Evolutionary conservation across 1,284 basidiomycete species (phyloP), one percentile per base, ranked within the genome.

Genomic region (Wallemia mellicola): DNA sequence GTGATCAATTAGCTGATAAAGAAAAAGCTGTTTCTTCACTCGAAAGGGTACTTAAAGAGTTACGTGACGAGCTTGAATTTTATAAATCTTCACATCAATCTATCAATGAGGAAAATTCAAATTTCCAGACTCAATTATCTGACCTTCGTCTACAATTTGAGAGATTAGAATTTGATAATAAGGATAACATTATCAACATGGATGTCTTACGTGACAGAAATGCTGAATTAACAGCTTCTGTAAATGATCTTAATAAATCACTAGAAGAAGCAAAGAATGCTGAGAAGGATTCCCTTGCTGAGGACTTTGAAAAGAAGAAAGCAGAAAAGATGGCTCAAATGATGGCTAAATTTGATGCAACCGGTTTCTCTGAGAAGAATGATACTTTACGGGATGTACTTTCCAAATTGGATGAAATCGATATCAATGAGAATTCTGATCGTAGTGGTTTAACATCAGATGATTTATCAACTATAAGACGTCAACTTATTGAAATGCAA

Each of bases 281-380:
- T 27, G 84, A 89, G 70, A 88, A 86, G 73, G 86, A 91, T 65
- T 76, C 81, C 15, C 81, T 80, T 28, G 78, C 80, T 25, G 92
- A 95, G 70, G 92, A 92, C 68, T 96, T 94, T 74, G 92, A 98
- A 75, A 92, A 88, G 75, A 81, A 87, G 71, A 98, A 96, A 72
- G 89, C 94, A 67, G 92, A 96, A 73, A 94, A 94, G 77, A 88
- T 99, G 83, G 89, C 86, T n/a, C 76, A 92, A 64, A 94, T 99
- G 88, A 95, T 99, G 91, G 87, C 91, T 62, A 92, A 94, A 71
- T 94, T 98, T 67, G 91, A 91, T 73, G 79, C 83, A 65, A 84
- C 83, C 27, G 79, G 82, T 1, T 82, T 91, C 69, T 88, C 86
- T 38, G 88, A 92, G 73, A 86, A 88, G 73, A 88, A 92, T 69